Percentiles rank a stretch among this genome's conserved stretches.
These are phyloP conservation scores for Phytophthora sp. DNA, from an alignment of 352 stramenopile species.

Conservation along the genomic window DNA sequence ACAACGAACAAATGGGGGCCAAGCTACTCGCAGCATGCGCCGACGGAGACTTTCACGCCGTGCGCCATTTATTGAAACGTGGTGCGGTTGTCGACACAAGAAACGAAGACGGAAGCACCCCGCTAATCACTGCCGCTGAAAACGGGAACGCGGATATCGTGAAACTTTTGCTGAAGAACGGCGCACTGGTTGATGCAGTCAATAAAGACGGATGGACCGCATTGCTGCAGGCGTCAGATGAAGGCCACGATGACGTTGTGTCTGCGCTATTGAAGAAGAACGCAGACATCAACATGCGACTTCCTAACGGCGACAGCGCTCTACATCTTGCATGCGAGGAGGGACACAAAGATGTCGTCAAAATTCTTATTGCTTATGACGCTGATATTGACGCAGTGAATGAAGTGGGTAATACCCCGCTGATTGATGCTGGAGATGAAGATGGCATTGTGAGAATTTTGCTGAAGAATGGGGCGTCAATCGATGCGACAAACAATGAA, in stretches of 20 bases:
- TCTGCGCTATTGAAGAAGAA: background rate
- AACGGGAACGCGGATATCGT: background rate
- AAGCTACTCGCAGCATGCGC: too few species aligned
- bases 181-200: background rate
- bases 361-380: background rate
- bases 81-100: background rate
- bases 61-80: too few species aligned
- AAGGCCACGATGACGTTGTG: background rate
- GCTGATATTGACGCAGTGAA: background rate
- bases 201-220: conserved; percentile 4
- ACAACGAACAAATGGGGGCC: too few species aligned
- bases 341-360: background rate
- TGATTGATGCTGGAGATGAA: background rate
- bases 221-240: background rate
- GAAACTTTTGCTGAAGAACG: background rate
- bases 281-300: background rate
- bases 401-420: background rate
- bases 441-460: background rate
- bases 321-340: background rate
- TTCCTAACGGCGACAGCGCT: background rate
- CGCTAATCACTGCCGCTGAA: background rate
- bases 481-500: background rate
- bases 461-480: background rate
- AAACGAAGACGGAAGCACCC: background rate
- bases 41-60: too few species aligned